Percentiles rank a stretch among this genome's conserved stretches.
phyloP scores from a whole-genome alignment of 129 eudicot genomes.

The Calendula officinalis region DNA sequence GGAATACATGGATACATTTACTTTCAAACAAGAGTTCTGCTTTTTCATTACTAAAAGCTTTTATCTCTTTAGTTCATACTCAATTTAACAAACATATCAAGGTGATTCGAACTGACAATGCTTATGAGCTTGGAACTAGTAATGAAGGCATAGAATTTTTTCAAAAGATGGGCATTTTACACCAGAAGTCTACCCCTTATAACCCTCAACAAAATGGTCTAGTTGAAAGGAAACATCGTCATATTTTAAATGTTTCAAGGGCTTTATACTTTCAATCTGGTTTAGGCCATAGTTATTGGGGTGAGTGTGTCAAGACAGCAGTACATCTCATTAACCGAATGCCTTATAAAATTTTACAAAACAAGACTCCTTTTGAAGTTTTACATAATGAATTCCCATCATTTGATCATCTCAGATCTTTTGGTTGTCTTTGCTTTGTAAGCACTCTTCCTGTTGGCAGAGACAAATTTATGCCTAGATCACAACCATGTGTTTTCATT shows the following conservation, averaged over 20 bases:
- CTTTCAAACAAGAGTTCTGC: too few species aligned
- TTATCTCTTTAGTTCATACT: too few species aligned
- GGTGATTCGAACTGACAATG: too few species aligned
- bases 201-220: background rate
- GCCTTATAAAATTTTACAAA: background rate
- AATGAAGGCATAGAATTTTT: too few species aligned
- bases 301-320: background rate
- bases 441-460: background rate
- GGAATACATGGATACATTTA: too few species aligned
- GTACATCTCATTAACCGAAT: background rate
- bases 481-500: background rate
- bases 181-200: background rate
- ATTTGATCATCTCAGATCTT: background rate
- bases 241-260: background rate
- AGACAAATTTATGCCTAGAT: background rate
- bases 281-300: background rate
- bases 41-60: too few species aligned
- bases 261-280: background rate
- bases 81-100: too few species aligned
- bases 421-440: background rate
- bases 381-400: background rate
- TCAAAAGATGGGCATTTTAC: too few species aligned
- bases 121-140: too few species aligned
- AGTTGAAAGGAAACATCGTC: background rate
- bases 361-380: background rate